Evolutionary conservation across 1,139 yeast species (phyloP).

Genomic region (Blastobotrys aristatus): DNA sequence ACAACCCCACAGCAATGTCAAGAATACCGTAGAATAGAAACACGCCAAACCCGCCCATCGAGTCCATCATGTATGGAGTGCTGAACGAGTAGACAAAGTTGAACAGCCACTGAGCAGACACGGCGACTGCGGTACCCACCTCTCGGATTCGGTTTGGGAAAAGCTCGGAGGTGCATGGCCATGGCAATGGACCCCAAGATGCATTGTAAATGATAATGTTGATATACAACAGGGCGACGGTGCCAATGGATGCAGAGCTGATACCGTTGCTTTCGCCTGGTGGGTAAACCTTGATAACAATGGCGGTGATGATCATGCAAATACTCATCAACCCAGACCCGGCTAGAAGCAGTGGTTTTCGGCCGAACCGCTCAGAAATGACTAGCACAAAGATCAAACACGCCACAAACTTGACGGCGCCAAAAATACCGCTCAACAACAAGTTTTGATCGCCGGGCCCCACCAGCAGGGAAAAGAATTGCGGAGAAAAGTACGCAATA

Average conservation of each 20-base stretch:
- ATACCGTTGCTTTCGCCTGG: slow-evolving; percentile 6
- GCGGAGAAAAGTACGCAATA: slow-evolving; percentile 63
- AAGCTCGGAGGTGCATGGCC: slow-evolving; percentile 11
- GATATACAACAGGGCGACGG: slow-evolving; percentile 8
- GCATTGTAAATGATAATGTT: slow-evolving; percentile 10
- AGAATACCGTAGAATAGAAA: slow-evolving; percentile 12
- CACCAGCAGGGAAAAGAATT: slow-evolving; percentile 49
- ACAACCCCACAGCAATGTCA: slow-evolving; percentile 6
- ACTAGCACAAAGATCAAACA: slow-evolving; percentile 8
- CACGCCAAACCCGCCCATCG: slow-evolving; percentile 7
- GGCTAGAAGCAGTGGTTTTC: slow-evolving; percentile 4
- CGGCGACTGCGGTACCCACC: slow-evolving; percentile 7
- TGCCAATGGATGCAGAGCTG: slow-evolving; percentile 9
- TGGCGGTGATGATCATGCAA: slow-evolving; percentile 11
- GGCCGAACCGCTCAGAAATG: slow-evolving; percentile 12
- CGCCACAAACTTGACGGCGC: slow-evolving; percentile 20
- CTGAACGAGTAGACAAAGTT: slow-evolving; percentile 8
- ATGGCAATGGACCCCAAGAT: slow-evolving; percentile 11
- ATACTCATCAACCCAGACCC: slow-evolving; percentile 11
- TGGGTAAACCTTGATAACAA: slow-evolving; percentile 8
- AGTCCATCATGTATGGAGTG: slow-evolving; percentile 11
- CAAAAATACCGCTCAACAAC: slow-evolving; percentile 26
- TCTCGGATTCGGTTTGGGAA: slow-evolving; percentile 3
- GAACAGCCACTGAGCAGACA: slow-evolving; percentile 7
- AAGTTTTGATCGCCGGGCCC: slow-evolving; percentile 40